Base-by-base conservation (phyloP, 179 eudicot genomes). In the Actinidia chinensis region DNA sequence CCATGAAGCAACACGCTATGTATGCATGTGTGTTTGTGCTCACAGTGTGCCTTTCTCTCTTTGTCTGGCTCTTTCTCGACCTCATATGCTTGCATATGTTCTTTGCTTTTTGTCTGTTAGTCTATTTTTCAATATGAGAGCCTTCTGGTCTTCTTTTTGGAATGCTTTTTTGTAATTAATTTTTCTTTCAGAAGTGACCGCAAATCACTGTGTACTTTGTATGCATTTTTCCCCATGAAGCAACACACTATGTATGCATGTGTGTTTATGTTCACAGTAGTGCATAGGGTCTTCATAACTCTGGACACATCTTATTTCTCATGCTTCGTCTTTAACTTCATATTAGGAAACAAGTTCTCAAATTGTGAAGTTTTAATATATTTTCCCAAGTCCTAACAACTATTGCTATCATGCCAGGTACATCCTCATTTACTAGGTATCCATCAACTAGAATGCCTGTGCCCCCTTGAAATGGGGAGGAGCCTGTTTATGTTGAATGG, bases 401-500 rank as follows among this genome's bases (percentile, higher is more conserved):
- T 66, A 52, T 67, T 76, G 74, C 22, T 8, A 8, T 67, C 23
- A 51, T 23, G 10, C 13, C 83, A 90, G 96, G 92, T 86, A 55
- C 90, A 89, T 77, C 87, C 92, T 77, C 89, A 86, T 56, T 84
- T 89, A 55, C 80, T 85, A 75, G 97, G 92, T 64, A 80, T 88
- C 80, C 91, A 86, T 83, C 97, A 88, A 87, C 85, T 18, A 85
- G 93, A 83, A 89, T 90, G 97, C 91, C 92, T 40, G 71, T 91
- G 68, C 94, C 91, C 74, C 89, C n/a, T 91, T 67, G 88, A 88
- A 61, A 86, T 91, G 97, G 87, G 59, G 93, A 87, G 76, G 97
- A 89, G 82, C 94, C 94, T 71, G 92, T 92, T 79, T 92, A 90
- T 76, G 97, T 92, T n/a, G 46, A 90, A 92, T 86, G 91, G n/a